Evolutionary conservation across 495 filamentous ascomycete genomes (phyloP).

Genomic region (Hypoxylon subgilvum): DNA sequence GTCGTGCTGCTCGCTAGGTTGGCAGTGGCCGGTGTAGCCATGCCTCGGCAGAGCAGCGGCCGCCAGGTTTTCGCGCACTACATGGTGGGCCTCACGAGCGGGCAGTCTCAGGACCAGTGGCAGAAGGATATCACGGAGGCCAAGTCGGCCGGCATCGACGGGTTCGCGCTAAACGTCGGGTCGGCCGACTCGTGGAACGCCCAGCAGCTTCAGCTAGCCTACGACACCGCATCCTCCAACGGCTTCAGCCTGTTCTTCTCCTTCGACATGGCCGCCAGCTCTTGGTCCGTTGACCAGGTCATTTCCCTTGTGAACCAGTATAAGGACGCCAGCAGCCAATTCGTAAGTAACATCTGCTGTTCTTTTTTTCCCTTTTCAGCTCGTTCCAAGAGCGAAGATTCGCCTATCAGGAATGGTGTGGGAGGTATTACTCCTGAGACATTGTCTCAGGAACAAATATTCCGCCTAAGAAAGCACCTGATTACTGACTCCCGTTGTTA

Average conservation of each 20-base stretch:
- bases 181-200: slow-evolving; percentile 57
- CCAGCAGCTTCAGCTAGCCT: slow-evolving; percentile 59
- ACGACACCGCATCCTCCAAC: slow-evolving; percentile 58
- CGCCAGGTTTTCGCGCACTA: slow-evolving; percentile 57
- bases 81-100: slow-evolving; percentile 55
- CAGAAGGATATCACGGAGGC: slow-evolving; percentile 65
- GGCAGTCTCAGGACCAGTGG: slow-evolving; percentile 59
- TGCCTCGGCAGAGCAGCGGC: slow-evolving; percentile 19
- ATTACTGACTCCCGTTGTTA: no score
- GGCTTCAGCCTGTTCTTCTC: slow-evolving; percentile 71
- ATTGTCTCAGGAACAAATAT: no score
- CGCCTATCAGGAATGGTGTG: no score
- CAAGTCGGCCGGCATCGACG: slow-evolving; percentile 69
- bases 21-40: slow-evolving; percentile 20
- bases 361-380: no score
- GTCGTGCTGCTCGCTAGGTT: slow-evolving; percentile 26
- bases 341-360: no score
- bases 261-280: slow-evolving; percentile 65
- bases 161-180: slow-evolving; percentile 73
- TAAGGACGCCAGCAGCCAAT: slow-evolving; percentile 58
- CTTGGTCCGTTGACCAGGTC: slow-evolving; percentile 63
- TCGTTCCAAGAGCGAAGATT: no score
- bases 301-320: slow-evolving; percentile 63
- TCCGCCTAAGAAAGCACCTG: no score
- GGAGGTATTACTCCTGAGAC: no score